phyloP scores from a whole-genome alignment of 768 basidiomycete species.

The Lenzites betulinus region DNA sequence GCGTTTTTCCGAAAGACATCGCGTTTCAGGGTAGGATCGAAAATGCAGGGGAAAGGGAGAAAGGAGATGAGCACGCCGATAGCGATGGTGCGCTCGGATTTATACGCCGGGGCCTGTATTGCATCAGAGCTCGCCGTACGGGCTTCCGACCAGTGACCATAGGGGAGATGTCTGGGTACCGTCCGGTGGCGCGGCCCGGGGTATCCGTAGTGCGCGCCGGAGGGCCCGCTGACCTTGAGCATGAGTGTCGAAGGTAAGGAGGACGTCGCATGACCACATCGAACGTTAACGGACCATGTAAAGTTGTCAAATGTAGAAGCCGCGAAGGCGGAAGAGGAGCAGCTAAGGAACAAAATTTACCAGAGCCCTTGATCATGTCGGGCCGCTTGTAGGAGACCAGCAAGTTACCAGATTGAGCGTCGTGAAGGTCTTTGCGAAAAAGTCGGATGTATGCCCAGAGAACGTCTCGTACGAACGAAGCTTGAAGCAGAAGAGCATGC shows the following conservation, averaged over 20 bases:
- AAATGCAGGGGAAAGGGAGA: not conserved
- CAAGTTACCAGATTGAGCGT: no score
- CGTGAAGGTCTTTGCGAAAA: no score
- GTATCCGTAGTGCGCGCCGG: not conserved
- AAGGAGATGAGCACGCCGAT: conserved; percentile 1
- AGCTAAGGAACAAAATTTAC: no score
- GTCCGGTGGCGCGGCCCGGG: conserved; percentile 6
- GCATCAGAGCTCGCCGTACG: conserved; percentile 1
- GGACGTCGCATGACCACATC: not conserved
- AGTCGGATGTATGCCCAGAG: no score
- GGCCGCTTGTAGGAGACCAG: no score
- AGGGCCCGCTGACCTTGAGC: not conserved
- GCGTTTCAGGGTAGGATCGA: not conserved
- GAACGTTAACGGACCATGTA: no score
- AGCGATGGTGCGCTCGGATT: not conserved
- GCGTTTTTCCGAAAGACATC: conserved; percentile 45
- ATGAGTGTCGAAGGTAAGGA: not conserved
- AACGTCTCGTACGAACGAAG: not conserved
- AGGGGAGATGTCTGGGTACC: not conserved
- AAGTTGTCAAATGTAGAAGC: no score
- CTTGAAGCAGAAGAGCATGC: not conserved
- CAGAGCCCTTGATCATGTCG: no score
- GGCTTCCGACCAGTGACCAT: no score
- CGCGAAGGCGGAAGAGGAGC: no score
- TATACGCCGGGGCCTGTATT: conserved; percentile 15